Evolutionary conservation across 2,329 filamentous ascomycete genomes (phyloP), one percentile per base, ranked within the genome.

Genomic region (Berkeleyomyces rouxiae): DNA sequence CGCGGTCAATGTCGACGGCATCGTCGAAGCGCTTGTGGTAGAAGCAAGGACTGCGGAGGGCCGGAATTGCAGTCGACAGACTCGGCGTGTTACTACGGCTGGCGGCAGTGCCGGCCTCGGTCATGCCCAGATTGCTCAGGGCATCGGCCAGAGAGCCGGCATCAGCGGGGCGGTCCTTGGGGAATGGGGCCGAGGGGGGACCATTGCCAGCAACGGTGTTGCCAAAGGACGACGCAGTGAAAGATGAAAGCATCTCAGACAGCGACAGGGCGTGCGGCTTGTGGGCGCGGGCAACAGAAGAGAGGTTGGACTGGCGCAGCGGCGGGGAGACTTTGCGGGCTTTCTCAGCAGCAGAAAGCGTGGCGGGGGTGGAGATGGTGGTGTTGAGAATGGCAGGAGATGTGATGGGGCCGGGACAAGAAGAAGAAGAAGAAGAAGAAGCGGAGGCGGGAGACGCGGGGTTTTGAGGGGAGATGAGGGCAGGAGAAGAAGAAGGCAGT

Each of bases 21-120:
- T 96, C 90, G 69, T 96, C 93, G 70, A 99, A 99, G 66, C 92
- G 84, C 74, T 95, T 88, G 75, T 99, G 93, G 76, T 96, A 97
- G 76, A 95, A 99, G 76, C 93, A 99, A 11, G 93, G 93, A 53
- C 91, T 96, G 68, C 92, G 86, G 61, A 97, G 77, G 7, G 86
- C 80, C 9, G 85, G 81, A 67, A 91, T 79, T 13, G 80, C 68
- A 63, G 69, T 68, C 16, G 69, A 67, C 55, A 73, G 68, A 7
- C 71, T 70, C 42, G 66, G 64, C 3, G 66, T 67, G 37, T 64
- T 40, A 68, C 71, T 70, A 68, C 70, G 71, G 62, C 70, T 70
- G n/a, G 3, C 16, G 13, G 43, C 43, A 37, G 70, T 59, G 39
- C 53, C 63, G 4, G 46, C 37, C 72, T 70, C 70, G 72, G 69